These are phyloP conservation scores for Beauveria brongniartii DNA, from an alignment of 2,329 filamentous ascomycete genomes.

Conservation along the genomic window DNA sequence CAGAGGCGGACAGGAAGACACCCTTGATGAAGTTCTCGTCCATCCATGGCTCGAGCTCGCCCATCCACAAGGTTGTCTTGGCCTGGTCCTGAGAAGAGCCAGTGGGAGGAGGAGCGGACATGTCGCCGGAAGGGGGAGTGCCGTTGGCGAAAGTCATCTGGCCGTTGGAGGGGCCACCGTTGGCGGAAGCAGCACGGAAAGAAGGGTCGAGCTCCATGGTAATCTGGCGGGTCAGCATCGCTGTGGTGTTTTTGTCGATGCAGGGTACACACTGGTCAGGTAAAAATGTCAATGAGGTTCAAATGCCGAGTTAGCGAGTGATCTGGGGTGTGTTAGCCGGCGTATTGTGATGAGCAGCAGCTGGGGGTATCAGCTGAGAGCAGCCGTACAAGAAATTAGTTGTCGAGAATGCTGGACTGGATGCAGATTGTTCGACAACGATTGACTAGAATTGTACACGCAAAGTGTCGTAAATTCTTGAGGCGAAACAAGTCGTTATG, in stretches of 20 bases:
- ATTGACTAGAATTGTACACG: conserved; percentile 5
- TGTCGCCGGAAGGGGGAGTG: conserved; percentile 31
- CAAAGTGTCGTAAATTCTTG: conserved; percentile 8
- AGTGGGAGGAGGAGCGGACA: conserved; percentile 27
- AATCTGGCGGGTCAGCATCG: conserved; percentile 14
- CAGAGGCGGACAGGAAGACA: conserved; percentile 80
- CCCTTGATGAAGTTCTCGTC: conserved; percentile 98
- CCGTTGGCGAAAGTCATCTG: conserved; percentile 32
- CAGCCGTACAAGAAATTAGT: background rate
- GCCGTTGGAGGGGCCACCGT: conserved; percentile 23
- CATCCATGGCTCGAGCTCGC: conserved; percentile 97
- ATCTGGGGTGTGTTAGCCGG: background rate
- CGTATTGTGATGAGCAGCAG: background rate
- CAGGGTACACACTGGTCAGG: conserved; percentile 4
- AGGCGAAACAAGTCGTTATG: conserved; percentile 7
- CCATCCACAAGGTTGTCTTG: conserved; percentile 70
- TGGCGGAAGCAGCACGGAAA: conserved; percentile 23
- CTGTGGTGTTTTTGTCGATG: background rate
- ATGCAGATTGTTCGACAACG: conserved; percentile 4
- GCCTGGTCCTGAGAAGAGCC: conserved; percentile 36
- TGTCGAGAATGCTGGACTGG: conserved; percentile 5
- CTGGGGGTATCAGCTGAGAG: background rate
- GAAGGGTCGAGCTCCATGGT: conserved; percentile 26
- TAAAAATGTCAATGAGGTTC: background rate
- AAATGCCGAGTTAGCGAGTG: conserved; percentile 1